These are phyloP conservation scores for Harringtonia aguacate DNA, from an alignment of 2,329 filamentous ascomycete species.

Conservation along the genomic window DNA sequence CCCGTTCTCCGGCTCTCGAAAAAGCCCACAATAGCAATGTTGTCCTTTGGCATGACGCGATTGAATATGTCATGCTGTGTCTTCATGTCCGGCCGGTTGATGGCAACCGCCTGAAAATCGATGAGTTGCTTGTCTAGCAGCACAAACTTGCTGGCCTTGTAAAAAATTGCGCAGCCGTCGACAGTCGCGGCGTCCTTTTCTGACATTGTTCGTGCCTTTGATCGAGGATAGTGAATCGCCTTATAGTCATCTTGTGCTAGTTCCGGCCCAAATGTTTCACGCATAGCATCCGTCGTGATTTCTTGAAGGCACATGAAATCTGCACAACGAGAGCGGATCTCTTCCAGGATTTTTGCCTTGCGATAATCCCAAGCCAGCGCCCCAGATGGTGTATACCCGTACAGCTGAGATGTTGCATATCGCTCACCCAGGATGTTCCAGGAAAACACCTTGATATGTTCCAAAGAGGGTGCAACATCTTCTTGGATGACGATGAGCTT, in stretches of 20 bases:
- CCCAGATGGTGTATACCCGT: constrained; percentile 79
- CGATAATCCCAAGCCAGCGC: constrained; percentile 83
- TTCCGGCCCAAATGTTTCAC: constrained; percentile 81
- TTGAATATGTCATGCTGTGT: constrained; percentile 97
- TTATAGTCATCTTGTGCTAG: constrained; percentile 84
- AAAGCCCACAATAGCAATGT: constrained; percentile 86
- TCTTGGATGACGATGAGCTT: constrained; percentile 69
- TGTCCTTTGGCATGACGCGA: constrained; percentile 95
- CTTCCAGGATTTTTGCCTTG: constrained; percentile 69
- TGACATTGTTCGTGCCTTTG: constrained; percentile 81
- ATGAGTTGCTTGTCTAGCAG: constrained; percentile 89
- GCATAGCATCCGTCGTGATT: constrained; percentile 83
- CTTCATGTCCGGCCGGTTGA: constrained; percentile 94
- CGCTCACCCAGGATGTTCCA: constrained; percentile 96
- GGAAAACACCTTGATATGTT: constrained; percentile 76
- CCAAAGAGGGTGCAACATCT: constrained; percentile 44
- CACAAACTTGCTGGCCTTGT: constrained; percentile 77
- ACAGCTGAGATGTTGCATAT: constrained; percentile 73
- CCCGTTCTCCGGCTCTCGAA: constrained; percentile 87
- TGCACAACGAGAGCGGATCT: constrained; percentile 67
- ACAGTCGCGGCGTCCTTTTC: constrained; percentile 83
- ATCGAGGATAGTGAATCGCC: constrained; percentile 86
- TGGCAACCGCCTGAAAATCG: constrained; percentile 83
- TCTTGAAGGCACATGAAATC: constrained; percentile 93
- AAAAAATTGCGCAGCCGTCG: constrained; percentile 94